A percentile compares a stretch with the other conserved stretches of the same genome.
These are phyloP conservation scores for Tremella yokohamensis DNA, from an alignment of 768 basidiomycete species.

Conservation along the genomic window DNA sequence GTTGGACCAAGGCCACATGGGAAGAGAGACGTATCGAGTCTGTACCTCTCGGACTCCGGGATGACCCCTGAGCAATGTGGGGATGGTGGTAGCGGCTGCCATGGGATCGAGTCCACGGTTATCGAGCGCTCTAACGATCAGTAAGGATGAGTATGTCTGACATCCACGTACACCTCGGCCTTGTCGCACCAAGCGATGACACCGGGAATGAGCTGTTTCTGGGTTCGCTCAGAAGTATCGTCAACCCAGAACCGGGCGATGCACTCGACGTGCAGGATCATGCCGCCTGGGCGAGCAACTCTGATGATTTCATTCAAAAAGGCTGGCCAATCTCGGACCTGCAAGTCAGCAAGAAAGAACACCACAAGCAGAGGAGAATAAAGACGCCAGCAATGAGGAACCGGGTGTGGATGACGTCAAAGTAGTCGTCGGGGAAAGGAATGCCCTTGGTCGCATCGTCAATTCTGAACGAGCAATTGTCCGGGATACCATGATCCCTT, in stretches of 20 bases:
- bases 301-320: constrained; percentile 11
- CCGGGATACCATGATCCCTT: constrained; percentile 12
- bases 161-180: constrained; percentile 7
- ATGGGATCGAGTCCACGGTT: constrained; percentile 14
- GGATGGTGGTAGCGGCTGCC: constrained; percentile 7
- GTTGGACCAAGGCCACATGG: constrained; percentile 21
- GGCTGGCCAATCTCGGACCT: constrained; percentile 17
- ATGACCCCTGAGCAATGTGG: constrained; percentile 4
- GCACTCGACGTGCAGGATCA: constrained; percentile 14
- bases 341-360: background rate
- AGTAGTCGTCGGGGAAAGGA: constrained; percentile 18
- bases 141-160: no score
- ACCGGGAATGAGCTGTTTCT: constrained; percentile 6
- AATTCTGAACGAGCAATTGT: constrained; percentile 18
- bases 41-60: constrained; percentile 6
- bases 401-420: constrained; percentile 22
- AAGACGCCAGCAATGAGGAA: constrained; percentile 21
- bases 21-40: constrained; percentile 8
- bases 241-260: constrained; percentile 10
- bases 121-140: background rate
- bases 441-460: constrained; percentile 19
- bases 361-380: background rate
- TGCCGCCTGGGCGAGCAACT: constrained; percentile 14
- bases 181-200: constrained; percentile 13
- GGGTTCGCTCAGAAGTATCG: constrained; percentile 9